Conservation (phyloP, 352 stramenopile species). For the Phytophthora pisi region DNA sequence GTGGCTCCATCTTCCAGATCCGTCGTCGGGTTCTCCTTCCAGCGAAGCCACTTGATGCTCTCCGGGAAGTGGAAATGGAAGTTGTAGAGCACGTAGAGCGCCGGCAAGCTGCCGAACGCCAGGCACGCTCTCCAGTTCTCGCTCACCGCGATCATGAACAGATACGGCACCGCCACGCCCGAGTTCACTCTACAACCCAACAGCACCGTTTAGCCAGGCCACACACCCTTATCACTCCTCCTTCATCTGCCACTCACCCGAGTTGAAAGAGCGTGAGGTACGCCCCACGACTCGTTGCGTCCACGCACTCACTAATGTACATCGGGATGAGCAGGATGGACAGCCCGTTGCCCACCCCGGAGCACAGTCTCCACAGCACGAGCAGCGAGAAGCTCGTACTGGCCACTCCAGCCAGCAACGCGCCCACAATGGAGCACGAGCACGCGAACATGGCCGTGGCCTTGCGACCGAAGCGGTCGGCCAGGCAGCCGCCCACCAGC, state of each 20-base stretch:
- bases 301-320: constrained; percentile 88
- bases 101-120: constrained; percentile 69
- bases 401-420: constrained; percentile 56
- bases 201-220: background rate
- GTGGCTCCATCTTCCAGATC: constrained; percentile 53
- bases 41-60: constrained; percentile 78
- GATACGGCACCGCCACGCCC: constrained; percentile 75
- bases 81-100: constrained; percentile 79
- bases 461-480: constrained; percentile 78
- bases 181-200: constrained; percentile 63
- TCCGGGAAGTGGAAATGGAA: constrained; percentile 79
- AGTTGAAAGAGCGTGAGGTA: constrained; percentile 86
- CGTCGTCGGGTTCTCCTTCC: constrained; percentile 60
- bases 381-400: constrained; percentile 68
- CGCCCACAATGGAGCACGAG: constrained; percentile 68
- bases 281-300: constrained; percentile 59
- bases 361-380: constrained; percentile 71
- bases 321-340: constrained; percentile 89
- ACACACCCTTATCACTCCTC: background rate
- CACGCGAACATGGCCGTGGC: constrained; percentile 77
- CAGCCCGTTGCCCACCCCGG: constrained; percentile 80
- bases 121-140: constrained; percentile 85
- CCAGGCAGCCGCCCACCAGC: constrained; percentile 71
- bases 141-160: constrained; percentile 79
- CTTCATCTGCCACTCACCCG: constrained; percentile 42